Conservation (phyloP, 129 eudicot genomes). For the Flaveria ramosissima region DNA sequence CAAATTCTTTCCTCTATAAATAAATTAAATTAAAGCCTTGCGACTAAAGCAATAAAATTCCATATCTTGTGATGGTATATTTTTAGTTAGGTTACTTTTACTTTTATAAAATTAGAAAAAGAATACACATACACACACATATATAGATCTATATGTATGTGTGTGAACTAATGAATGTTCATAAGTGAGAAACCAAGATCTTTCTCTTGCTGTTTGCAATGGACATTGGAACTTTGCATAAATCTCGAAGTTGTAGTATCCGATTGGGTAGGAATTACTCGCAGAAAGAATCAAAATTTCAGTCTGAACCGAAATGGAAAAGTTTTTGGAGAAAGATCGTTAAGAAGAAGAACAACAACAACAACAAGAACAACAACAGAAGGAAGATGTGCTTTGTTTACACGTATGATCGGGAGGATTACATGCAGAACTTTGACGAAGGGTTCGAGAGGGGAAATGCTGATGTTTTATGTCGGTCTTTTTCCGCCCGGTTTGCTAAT, state of each 20-base stretch:
- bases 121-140: not conserved
- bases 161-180: constrained; percentile 20
- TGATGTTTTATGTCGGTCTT: constrained; percentile 61
- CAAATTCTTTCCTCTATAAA: constrained; percentile 16
- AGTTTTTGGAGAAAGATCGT: constrained; percentile 54
- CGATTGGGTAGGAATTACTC: constrained; percentile 41
- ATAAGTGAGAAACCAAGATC: constrained; percentile 20
- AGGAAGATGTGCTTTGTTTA: constrained; percentile 26
- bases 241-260: constrained; percentile 49
- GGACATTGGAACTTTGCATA: constrained; percentile 48
- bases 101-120: constrained; percentile 15
- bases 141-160: not conserved
- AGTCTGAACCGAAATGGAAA: constrained; percentile 37
- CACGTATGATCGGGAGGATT: constrained; percentile 53
- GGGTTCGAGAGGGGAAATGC: constrained; percentile 45
- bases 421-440: constrained; percentile 73
- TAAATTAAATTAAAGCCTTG: constrained; percentile 28
- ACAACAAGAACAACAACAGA: constrained; percentile 25
- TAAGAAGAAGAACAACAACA: constrained; percentile 25
- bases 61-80: constrained; percentile 19
- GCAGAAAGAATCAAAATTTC: not conserved
- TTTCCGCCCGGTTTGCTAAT: constrained; percentile 76
- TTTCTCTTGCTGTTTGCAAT: constrained; percentile 32
- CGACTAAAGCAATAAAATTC: constrained; percentile 28
- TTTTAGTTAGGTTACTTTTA: constrained; percentile 27